phyloP scores from a whole-genome alignment of 441 rosid genomes.

The Corymbia calophylla region DNA sequence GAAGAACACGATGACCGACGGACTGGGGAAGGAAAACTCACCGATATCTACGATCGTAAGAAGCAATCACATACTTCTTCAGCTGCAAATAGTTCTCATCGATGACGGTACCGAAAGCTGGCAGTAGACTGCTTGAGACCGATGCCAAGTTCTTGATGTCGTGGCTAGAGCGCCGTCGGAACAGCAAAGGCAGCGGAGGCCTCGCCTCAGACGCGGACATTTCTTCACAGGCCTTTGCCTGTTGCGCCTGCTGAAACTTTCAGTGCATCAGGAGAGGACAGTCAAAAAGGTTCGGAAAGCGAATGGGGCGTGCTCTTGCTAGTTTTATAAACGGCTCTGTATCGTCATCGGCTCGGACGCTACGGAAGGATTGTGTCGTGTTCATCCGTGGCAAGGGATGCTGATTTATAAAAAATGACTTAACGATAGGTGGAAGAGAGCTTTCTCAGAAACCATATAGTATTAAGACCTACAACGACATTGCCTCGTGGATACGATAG shows the following conservation, averaged over 20 bases:
- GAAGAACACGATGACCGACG: neutral
- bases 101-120: constrained; percentile 76
- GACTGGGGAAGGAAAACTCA: neutral
- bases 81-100: constrained; percentile 39
- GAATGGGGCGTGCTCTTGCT: neutral
- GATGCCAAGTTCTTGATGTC: constrained; percentile 56
- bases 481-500: neutral
- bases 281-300: neutral
- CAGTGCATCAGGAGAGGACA: neutral
- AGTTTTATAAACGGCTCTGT: neutral
- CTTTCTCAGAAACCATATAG: neutral
- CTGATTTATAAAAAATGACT: neutral
- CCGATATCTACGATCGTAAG: constrained; percentile 89
- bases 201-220: constrained; percentile 14
- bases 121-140: constrained; percentile 77
- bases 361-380: neutral
- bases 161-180: constrained; percentile 44
- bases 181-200: constrained; percentile 37
- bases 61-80: constrained; percentile 48
- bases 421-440: neutral
- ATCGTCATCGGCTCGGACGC: neutral
- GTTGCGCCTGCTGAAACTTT: neutral
- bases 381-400: neutral
- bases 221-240: neutral
- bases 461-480: neutral